Evolutionary conservation across 2,329 filamentous ascomycete genomes (phyloP), one percentile per base, ranked within the genome.

Genomic region (Sodiomyces alkalinus): DNA sequence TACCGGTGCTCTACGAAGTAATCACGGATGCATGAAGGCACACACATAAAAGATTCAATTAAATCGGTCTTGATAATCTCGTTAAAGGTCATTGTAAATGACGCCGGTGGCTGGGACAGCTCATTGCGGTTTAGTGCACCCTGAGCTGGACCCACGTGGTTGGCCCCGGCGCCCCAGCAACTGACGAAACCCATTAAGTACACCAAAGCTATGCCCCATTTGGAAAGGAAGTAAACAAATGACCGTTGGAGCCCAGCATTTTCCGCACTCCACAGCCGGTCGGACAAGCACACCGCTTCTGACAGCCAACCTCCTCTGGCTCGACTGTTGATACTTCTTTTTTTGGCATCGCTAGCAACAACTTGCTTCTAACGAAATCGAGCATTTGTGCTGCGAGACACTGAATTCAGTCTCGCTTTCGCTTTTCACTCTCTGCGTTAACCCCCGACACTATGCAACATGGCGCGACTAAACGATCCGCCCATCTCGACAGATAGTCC

Each of bases 381-480:
- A 7, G 12, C n/a, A 14, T 17, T 16, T 14, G 14, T 25, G 14
- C 23, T 25, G n/a, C n/a, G n/a, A n/a, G n/a, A n/a, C n/a, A n/a
- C n/a, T n/a, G n/a, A n/a, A n/a, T n/a, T n/a, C n/a, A n/a, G n/a
- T n/a, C n/a, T n/a, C n/a, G n/a, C n/a, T n/a, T n/a, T n/a, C n/a
- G n/a, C n/a, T n/a, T n/a, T n/a, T n/a, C n/a, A n/a, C n/a, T n/a
- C 23, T 25, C n/a, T 16, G 7, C 12, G 12, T 13, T 17, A 7
- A 16, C 26, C 22, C 15, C 16, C 27, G 27, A 28, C 29, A 42
- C 33, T 39, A 52, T 55, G 60, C 59, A 49, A 53, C 44, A 87
- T 87, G 80, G 80, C 80, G 56, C 70, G 80, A 58, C 65, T 87
- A 41, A 86, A 86, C 58, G 80, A 85, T 62, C 68, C 69, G 47